Percentiles rank a stretch among this genome's conserved stretches.
Conservation (phyloP, 2,329 filamentous ascomycete species). For the Diaporthe velutina region DNA sequence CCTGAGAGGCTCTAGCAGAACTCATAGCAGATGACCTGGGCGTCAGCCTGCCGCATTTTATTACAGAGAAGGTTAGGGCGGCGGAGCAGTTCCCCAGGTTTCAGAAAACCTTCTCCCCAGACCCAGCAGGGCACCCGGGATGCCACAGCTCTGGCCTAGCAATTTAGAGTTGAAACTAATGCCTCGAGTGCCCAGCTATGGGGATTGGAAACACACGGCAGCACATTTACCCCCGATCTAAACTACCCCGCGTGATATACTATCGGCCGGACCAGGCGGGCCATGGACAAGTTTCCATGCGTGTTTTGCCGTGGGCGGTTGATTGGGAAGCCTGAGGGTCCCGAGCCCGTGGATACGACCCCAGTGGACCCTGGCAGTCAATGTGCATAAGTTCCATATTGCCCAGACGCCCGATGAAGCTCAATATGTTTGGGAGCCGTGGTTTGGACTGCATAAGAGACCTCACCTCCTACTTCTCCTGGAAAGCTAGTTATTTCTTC, state of each 20-base stretch:
- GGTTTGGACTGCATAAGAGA: neutral
- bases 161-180: conserved; percentile 26
- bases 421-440: conserved; percentile 14
- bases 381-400: conserved; percentile 20
- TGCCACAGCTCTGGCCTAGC: neutral
- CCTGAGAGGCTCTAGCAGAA: neutral
- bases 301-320: conserved; percentile 8
- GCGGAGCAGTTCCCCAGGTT: conserved; percentile 24
- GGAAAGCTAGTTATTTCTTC: neutral
- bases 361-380: conserved; percentile 17
- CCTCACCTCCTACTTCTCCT: conserved; percentile 1
- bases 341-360: conserved; percentile 3
- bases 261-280: neutral
- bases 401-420: conserved; percentile 23
- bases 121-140: neutral
- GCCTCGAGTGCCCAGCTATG: neutral
- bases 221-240: conserved; percentile 26
- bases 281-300: neutral
- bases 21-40: neutral
- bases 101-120: conserved; percentile 30
- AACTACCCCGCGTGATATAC: conserved; percentile 22
- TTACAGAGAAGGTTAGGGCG: neutral
- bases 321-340: conserved; percentile 2
- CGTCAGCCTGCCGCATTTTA: neutral
- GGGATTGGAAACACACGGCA: conserved; percentile 25